Evolutionary conservation across 2,329 filamentous ascomycete species (phyloP).

Genomic region (Fusarium floridanum): DNA sequence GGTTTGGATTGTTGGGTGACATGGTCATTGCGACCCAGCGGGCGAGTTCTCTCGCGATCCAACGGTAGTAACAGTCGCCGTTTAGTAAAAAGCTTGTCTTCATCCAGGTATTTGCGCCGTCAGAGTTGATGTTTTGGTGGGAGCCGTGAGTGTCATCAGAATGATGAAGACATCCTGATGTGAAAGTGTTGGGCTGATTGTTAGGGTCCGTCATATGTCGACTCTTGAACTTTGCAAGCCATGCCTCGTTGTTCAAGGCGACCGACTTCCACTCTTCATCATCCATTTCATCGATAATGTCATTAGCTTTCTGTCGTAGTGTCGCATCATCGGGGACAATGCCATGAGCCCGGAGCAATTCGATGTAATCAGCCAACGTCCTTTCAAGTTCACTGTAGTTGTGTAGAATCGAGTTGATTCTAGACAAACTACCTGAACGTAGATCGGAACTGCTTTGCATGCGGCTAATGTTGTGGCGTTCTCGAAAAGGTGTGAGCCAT

Average conservation of each 20-base stretch:
- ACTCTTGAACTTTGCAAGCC: background rate
- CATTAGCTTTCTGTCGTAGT: background rate
- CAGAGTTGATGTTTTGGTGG: background rate
- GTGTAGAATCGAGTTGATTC: background rate
- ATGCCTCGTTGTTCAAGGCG: background rate
- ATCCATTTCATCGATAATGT: background rate
- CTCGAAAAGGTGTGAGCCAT: background rate
- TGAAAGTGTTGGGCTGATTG: background rate
- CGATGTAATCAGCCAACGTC: background rate
- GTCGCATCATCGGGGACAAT: background rate
- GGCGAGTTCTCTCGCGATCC: constrained; percentile 19
- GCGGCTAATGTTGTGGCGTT: background rate
- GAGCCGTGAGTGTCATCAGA: background rate
- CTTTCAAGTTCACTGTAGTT: background rate
- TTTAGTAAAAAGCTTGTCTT: background rate
- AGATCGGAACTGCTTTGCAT: background rate
- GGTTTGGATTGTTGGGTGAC: constrained; percentile 30
- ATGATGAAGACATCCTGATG: background rate
- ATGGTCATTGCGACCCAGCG: constrained; percentile 27
- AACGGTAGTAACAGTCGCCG: constrained; percentile 2
- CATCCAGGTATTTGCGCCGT: background rate
- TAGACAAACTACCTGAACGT: background rate
- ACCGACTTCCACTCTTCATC: background rate
- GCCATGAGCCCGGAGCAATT: background rate
- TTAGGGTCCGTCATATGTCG: background rate